phyloP scores from a whole-genome alignment of 192 early-diverging fungal genomes.

The Gigaspora rosea region DNA sequence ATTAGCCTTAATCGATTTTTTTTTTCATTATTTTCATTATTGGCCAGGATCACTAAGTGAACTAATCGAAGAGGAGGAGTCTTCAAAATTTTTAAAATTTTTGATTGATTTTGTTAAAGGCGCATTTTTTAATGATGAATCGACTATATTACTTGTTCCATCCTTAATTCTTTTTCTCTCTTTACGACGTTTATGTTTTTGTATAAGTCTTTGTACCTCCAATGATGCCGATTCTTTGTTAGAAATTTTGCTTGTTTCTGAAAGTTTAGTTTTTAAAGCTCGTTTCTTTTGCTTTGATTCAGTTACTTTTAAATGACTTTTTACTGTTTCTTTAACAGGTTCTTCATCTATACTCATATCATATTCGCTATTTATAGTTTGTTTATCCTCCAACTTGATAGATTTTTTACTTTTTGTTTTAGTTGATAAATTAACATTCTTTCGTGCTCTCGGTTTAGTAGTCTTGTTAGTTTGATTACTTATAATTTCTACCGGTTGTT shows the following conservation, averaged over 20 bases:
- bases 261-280: not conserved
- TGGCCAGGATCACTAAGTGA: too few species aligned
- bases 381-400: not conserved
- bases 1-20: too few species aligned
- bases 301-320: not conserved
- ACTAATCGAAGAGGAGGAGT: too few species aligned
- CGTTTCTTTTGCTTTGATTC: not conserved
- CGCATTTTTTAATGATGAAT: too few species aligned
- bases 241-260: not conserved
- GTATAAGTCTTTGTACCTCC: not conserved
- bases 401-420: conserved; percentile 5
- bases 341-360: not conserved
- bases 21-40: too few species aligned
- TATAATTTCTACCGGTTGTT: not conserved
- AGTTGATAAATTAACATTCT: not conserved
- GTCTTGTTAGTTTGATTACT: not conserved
- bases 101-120: not conserved
- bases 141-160: not conserved
- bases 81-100: too few species aligned
- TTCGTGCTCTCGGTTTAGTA: not conserved
- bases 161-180: not conserved
- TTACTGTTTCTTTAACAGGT: not conserved
- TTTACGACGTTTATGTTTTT: not conserved
- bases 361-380: not conserved
- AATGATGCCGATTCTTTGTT: not conserved